Percentiles rank a stretch among this genome's conserved stretches.
Conservation (phyloP, 495 filamentous ascomycete species). For the Penicillium argentinense region DNA sequence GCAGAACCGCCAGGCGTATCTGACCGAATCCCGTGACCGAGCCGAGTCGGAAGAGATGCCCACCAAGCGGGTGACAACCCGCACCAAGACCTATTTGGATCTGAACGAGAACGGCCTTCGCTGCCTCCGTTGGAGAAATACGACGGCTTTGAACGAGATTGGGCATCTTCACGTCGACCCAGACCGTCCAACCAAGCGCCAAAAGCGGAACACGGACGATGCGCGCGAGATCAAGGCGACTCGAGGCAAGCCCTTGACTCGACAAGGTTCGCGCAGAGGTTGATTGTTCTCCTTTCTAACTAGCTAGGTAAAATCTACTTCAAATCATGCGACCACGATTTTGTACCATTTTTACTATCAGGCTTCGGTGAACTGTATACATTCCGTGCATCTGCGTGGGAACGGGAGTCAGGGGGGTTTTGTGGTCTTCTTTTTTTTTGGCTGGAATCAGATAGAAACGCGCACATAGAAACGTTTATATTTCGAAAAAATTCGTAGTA, state of each 20-base stretch:
- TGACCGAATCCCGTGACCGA: conserved; percentile 53
- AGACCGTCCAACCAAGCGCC: conserved; percentile 61
- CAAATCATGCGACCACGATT: conserved; percentile 5
- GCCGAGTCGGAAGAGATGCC: conserved; percentile 55
- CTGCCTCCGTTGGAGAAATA: conserved; percentile 83
- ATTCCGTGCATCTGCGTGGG: conserved; percentile 23
- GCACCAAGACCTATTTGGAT: conserved; percentile 68
- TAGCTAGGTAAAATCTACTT: conserved; percentile 7
- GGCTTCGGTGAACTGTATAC: conserved; percentile 15
- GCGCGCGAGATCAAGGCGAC: conserved; percentile 43
- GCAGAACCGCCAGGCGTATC: conserved; percentile 71
- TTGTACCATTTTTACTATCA: conserved; percentile 6
- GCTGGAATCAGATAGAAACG: conserved; percentile 2
- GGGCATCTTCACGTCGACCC: conserved; percentile 83
- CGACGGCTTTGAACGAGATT: conserved; percentile 67
- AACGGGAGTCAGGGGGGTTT: conserved; percentile 12
- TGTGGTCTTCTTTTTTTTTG: background rate
- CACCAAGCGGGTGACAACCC: conserved; percentile 71
- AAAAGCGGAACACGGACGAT: conserved; percentile 53
- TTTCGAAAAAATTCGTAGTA: background rate
- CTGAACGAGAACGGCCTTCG: conserved; percentile 54
- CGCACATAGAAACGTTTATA: conserved; percentile 12
- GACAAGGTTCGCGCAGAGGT: conserved; percentile 48
- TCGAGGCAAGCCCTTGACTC: conserved; percentile 48
- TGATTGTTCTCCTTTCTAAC: conserved; percentile 4